Conservation (phyloP, 768 basidiomycete genomes). For the Leucocoprinus sp. region DNA sequence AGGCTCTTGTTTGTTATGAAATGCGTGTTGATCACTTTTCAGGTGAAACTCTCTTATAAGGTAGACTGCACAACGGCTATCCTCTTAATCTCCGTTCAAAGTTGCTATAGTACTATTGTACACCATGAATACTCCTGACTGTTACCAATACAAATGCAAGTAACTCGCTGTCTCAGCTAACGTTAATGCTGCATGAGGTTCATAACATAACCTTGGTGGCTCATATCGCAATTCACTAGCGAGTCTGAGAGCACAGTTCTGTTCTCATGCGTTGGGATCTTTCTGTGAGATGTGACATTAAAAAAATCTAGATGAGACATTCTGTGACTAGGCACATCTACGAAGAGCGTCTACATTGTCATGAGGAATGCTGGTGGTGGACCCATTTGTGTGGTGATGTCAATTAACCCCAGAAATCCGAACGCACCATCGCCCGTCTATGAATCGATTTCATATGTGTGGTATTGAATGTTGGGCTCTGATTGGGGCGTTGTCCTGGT, state of each 20-base stretch:
- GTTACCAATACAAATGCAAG: background rate
- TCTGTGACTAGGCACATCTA: background rate
- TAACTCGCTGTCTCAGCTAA: too few species aligned
- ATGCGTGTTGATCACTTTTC: slow-evolving; percentile 10
- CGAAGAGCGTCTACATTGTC: slow-evolving; percentile 8
- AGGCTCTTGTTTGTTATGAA: background rate
- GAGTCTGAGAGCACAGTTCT: too few species aligned
- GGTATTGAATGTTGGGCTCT: background rate
- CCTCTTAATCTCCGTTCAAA: background rate
- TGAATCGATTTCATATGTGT: too few species aligned
- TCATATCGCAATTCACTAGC: too few species aligned
- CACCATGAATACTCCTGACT: background rate
- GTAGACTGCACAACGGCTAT: background rate
- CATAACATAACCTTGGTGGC: too few species aligned
- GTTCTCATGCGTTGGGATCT: background rate
- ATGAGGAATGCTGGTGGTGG: slow-evolving; percentile 9
- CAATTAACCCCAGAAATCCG: too few species aligned
- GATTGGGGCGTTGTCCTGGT: background rate
- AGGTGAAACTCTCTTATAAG: slow-evolving; percentile 39
- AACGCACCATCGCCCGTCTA: too few species aligned
- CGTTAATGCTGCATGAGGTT: too few species aligned
- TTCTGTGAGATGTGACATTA: too few species aligned
- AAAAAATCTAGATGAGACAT: too few species aligned
- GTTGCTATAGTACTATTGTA: background rate
- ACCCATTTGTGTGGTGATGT: background rate